Evolutionary conservation across 192 early-diverging fungal species (phyloP).

Genomic region (Geranomyces michiganensis): DNA sequence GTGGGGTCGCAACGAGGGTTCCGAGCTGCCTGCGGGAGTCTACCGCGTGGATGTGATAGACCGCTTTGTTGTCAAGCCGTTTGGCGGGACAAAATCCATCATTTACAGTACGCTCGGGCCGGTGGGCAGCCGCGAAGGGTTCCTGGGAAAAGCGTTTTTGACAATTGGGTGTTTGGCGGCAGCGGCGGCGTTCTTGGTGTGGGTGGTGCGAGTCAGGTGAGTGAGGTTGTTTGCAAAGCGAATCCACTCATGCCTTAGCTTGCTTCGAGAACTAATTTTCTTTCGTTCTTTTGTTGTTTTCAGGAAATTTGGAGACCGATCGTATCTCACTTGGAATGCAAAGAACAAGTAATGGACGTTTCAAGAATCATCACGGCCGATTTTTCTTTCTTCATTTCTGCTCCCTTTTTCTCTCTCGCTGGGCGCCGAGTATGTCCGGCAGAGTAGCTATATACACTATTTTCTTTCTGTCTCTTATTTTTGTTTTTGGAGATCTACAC

Average conservation of each 20-base stretch:
- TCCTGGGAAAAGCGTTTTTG: slow-evolving; percentile 85
- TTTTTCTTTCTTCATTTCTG: too few species aligned
- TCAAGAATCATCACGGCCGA: too few species aligned
- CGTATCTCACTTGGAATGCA: slow-evolving; percentile 24
- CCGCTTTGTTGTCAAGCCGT: slow-evolving; percentile 59
- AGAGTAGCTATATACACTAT: too few species aligned
- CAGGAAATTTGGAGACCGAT: slow-evolving; percentile 25
- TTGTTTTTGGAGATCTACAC: too few species aligned
- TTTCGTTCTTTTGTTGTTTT: background rate
- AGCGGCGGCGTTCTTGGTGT: slow-evolving; percentile 28
- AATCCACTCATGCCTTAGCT: too few species aligned
- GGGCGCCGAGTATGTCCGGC: too few species aligned
- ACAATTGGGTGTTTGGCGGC: slow-evolving; percentile 62
- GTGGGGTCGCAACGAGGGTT: slow-evolving; percentile 68
- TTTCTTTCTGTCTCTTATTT: too few species aligned
- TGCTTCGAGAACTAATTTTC: too few species aligned
- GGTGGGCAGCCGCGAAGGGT: slow-evolving; percentile 85
- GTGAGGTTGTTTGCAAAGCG: background rate
- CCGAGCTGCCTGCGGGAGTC: slow-evolving; percentile 62
- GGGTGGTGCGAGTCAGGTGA: background rate
- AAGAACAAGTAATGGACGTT: slow-evolving; percentile 1
- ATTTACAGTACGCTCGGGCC: slow-evolving; percentile 83
- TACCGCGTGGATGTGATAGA: slow-evolving; percentile 76
- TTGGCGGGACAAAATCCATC: slow-evolving; percentile 86
- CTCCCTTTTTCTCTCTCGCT: too few species aligned